These are phyloP conservation scores for Boletus rubescentipes DNA, from an alignment of 768 basidiomycete species.

Conservation along the genomic window DNA sequence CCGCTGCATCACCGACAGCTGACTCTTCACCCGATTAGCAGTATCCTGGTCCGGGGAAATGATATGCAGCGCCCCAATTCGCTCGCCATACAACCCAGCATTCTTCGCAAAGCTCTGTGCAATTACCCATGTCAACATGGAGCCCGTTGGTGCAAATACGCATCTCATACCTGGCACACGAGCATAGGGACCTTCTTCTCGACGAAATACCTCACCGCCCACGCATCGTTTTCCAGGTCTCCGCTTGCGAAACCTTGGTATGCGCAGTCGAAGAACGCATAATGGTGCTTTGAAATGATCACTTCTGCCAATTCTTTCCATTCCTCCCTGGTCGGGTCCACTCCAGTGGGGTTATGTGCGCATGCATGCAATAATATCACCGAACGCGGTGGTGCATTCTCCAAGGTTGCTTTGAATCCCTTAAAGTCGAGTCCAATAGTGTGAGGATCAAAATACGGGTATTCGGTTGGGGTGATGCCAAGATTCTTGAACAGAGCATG, in stretches of 20 bases:
- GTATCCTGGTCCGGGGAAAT: conserved; percentile 64
- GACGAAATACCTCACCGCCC: conserved; percentile 88
- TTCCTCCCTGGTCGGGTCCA: conserved; percentile 87
- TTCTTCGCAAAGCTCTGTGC: conserved; percentile 94
- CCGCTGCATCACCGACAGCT: conserved; percentile 87
- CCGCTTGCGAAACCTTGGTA: conserved; percentile 98
- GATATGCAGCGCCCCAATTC: conserved; percentile 90
- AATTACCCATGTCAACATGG: conserved; percentile 8
- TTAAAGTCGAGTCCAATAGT: conserved; percentile 84
- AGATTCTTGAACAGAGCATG: conserved; percentile 89
- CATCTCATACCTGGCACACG: conserved; percentile 74
- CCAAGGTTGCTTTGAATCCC: conserved; percentile 60
- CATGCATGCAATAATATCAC: conserved; percentile 92
- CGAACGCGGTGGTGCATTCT: conserved; percentile 68
- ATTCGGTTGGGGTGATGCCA: conserved; percentile 80
- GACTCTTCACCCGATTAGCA: conserved; percentile 74
- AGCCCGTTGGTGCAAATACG: not conserved
- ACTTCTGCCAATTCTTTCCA: conserved; percentile 78
- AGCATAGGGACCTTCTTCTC: conserved; percentile 70
- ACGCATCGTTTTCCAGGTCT: conserved; percentile 86
- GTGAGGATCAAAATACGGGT: conserved; percentile 92
- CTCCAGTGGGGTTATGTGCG: conserved; percentile 96
- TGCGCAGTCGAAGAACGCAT: conserved; percentile 92
- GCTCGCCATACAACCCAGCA: conserved; percentile 93
- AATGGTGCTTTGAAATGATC: conserved; percentile 73